These are phyloP conservation scores for Suhomyces xylopsoci DNA, from an alignment of 805 yeast genomes.

Conservation along the genomic window DNA sequence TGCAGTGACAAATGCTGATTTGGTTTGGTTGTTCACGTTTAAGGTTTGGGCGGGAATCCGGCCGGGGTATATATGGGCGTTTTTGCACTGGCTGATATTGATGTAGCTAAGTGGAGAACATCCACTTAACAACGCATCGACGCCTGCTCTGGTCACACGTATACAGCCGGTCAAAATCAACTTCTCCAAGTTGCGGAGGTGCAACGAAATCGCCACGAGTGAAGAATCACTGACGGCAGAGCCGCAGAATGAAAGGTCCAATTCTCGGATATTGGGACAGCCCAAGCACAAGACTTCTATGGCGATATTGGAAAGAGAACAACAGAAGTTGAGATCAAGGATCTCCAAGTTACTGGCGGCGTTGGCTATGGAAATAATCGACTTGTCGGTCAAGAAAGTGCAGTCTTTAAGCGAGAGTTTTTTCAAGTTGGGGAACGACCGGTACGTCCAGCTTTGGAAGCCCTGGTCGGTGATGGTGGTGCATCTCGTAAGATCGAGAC, in stretches of 20 bases:
- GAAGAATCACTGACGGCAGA: conserved; percentile 76
- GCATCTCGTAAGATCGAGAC: conserved; percentile 67
- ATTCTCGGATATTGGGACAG: conserved; percentile 50
- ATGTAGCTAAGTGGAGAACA: conserved; percentile 49
- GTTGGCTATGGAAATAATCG: conserved; percentile 59
- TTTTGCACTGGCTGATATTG: conserved; percentile 69
- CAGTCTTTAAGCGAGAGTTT: conserved; percentile 64
- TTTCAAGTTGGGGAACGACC: conserved; percentile 51
- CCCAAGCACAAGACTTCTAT: conserved; percentile 65
- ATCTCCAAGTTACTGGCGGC: conserved; percentile 56
- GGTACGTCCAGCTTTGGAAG: conserved; percentile 61
- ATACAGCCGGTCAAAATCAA: conserved; percentile 66
- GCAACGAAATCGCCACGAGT: conserved; percentile 54
- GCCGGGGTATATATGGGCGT: conserved; percentile 62
- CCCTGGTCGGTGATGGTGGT: conserved; percentile 77
- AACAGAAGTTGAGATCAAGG: conserved; percentile 68
- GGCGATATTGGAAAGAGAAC: conserved; percentile 68
- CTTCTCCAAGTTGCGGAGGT: conserved; percentile 46
- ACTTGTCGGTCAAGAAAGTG: conserved; percentile 65
- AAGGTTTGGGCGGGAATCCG: conserved; percentile 56
- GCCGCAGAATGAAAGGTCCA: conserved; percentile 73
- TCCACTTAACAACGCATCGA: conserved; percentile 62
- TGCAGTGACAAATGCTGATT: conserved; percentile 57
- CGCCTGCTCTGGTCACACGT: conserved; percentile 74
- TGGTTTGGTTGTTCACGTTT: conserved; percentile 47